Evolutionary conservation across 352 stramenopile species (phyloP), one percentile per base, ranked within the genome.

Genomic region (Globisporangium middletonii): DNA sequence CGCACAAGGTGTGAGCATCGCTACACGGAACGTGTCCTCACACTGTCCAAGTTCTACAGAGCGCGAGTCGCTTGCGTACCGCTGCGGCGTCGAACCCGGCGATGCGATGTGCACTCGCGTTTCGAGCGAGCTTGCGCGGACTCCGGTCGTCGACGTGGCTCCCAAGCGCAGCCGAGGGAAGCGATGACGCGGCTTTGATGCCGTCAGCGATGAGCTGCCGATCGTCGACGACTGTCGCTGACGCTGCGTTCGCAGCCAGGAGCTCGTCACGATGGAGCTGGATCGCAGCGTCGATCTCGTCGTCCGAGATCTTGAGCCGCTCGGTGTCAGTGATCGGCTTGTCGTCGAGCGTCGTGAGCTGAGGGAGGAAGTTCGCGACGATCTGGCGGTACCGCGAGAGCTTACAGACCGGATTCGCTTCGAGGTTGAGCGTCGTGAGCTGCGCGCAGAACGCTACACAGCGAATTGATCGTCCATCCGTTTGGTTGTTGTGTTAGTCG

Each of bases 311-410:
- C 54, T 76, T 74, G 5, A 27, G 16, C 1, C 64, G 63, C 16
- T 91, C 80, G 15, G 47, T 60, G 1, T 73, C 46, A 0, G 68
- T 72, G 38, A 90, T 59, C 1, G 50, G 35, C 53, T 71, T 62
- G 30, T 76, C 71, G 54, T 93, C 86, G 27, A 93, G 63, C 1
- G 63, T 72, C n/a, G 56, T 56, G 6, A 94, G 67, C 42, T 92
- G 81, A 13, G 83, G 86, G n/a, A 92, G 60, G 51, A 90, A 89
- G 30, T 73, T 90, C 27, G 65, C 71, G 27, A 89, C 58, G 54
- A 92, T 88, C 19, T 74, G 65, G 4, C 79, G 73, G 59, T 92
- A 96, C 7, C 71, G 57, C 5, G 64, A 43, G 59, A 89, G 67
- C 3, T 53, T 68, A 45, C 76, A 86, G 12, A 95, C 64, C 4